Evolutionary conservation across 306 rosid species (phyloP).

Genomic region (Lathyrus sativus): DNA sequence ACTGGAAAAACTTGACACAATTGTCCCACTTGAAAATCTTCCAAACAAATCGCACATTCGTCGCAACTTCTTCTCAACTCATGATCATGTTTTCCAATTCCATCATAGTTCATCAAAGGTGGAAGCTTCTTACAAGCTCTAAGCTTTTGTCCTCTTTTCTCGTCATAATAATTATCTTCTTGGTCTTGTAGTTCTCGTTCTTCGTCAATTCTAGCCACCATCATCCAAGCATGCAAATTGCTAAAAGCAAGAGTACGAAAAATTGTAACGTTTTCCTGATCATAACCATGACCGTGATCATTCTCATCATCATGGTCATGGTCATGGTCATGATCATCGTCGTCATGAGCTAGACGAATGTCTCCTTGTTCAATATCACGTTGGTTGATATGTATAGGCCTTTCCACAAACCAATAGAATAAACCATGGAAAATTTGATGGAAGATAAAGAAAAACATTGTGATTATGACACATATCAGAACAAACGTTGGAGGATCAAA

Average conservation of each 20-base stretch:
- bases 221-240: constrained; percentile 36
- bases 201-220: constrained; percentile 16
- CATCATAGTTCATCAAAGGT: constrained; percentile 51
- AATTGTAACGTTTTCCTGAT: background rate
- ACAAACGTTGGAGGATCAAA: constrained; percentile 27
- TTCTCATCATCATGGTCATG: background rate
- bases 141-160: constrained; percentile 47
- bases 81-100: constrained; percentile 43
- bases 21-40: constrained; percentile 51
- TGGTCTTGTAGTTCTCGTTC: background rate
- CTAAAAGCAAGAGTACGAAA: constrained; percentile 1
- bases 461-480: background rate
- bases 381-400: constrained; percentile 6
- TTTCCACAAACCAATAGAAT: constrained; percentile 41
- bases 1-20: constrained; percentile 57
- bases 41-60: constrained; percentile 66
- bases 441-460: constrained; percentile 39
- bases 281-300: background rate
- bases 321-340: background rate
- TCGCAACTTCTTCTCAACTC: constrained; percentile 19
- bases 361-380: constrained; percentile 37
- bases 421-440: constrained; percentile 40
- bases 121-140: constrained; percentile 55
- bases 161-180: constrained; percentile 3
- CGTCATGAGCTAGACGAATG: background rate